Percentiles rank a stretch among this genome's conserved stretches.
Evolutionary conservation across 768 basidiomycete genomes (phyloP).

Genomic region (Tricholoma sp.): DNA sequence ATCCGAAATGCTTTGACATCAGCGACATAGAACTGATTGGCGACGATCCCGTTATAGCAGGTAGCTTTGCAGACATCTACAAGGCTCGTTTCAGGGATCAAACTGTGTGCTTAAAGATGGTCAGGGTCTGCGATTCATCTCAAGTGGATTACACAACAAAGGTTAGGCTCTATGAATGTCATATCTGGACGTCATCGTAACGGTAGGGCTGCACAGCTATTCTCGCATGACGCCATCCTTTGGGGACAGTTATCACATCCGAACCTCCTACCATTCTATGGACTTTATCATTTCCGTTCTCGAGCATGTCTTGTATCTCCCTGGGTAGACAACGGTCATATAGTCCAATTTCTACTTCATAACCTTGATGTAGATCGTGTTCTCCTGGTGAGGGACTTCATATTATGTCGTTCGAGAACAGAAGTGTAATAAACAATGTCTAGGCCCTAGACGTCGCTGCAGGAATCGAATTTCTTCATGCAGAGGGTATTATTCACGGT

Average conservation of each 20-base stretch:
- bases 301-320: conserved; percentile 29
- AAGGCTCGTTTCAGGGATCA: conserved; percentile 1
- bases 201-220: conserved; percentile 3
- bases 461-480: conserved; percentile 25
- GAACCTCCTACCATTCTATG: conserved; percentile 28
- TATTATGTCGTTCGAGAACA: not conserved
- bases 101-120: conserved; percentile 3
- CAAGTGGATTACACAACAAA: not conserved
- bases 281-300: conserved; percentile 16
- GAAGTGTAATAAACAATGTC: not conserved
- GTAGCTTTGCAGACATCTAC: conserved; percentile 9
- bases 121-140: conserved; percentile 1
- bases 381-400: conserved; percentile 23
- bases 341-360: conserved; percentile 23
- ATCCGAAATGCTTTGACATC: conserved; percentile 5
- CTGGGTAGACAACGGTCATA: conserved; percentile 17
- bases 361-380: conserved; percentile 20
- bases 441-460: conserved; percentile 20
- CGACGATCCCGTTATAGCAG: conserved; percentile 1
- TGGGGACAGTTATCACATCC: conserved; percentile 29
- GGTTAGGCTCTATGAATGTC: not conserved
- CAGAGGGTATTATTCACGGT: conserved; percentile 22
- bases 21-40: not conserved
- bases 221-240: conserved; percentile 8
- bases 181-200: not conserved